Conservation (phyloP, 2,329 filamentous ascomycete genomes). For the Alternaria sp. region DNA sequence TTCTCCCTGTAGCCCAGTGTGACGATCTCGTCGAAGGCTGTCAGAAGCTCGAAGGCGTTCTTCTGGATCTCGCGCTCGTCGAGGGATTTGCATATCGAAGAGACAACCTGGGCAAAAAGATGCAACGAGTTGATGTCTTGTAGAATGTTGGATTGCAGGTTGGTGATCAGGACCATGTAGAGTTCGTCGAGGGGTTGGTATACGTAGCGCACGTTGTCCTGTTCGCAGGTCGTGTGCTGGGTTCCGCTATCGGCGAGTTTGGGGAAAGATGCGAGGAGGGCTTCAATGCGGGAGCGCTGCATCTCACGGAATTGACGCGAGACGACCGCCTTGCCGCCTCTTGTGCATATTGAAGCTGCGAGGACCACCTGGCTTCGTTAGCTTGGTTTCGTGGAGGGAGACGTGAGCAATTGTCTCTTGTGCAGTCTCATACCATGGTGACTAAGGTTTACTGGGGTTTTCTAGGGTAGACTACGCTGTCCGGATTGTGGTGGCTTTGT, state of each 20-base stretch:
- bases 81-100: constrained; percentile 92
- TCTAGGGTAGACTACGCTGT: not conserved
- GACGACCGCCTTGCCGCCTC: constrained; percentile 96
- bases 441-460: constrained; percentile 19
- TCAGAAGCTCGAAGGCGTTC: constrained; percentile 95
- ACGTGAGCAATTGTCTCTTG: not conserved
- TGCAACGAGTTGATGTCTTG: constrained; percentile 99
- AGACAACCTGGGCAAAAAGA: constrained; percentile 96
- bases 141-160: constrained; percentile 98
- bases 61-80: constrained; percentile 95
- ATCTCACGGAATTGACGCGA: constrained; percentile 98
- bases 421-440: constrained; percentile 42
- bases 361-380: constrained; percentile 79
- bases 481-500: not conserved
- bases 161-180: constrained; percentile 99
- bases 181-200: constrained; percentile 99
- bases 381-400: constrained; percentile 22
- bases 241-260: constrained; percentile 96
- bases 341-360: constrained; percentile 97
- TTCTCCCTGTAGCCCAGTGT: constrained; percentile 97
- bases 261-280: constrained; percentile 93
- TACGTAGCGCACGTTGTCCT: constrained; percentile 99
- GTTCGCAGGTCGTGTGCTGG: constrained; percentile 97
- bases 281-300: constrained; percentile 95
- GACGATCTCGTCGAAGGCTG: constrained; percentile 96